A percentile compares a stretch with the other conserved stretches of the same genome.
These are phyloP conservation scores for Sphenostylis stenocarpa DNA, from an alignment of 306 rosid species.

Conservation along the genomic window DNA sequence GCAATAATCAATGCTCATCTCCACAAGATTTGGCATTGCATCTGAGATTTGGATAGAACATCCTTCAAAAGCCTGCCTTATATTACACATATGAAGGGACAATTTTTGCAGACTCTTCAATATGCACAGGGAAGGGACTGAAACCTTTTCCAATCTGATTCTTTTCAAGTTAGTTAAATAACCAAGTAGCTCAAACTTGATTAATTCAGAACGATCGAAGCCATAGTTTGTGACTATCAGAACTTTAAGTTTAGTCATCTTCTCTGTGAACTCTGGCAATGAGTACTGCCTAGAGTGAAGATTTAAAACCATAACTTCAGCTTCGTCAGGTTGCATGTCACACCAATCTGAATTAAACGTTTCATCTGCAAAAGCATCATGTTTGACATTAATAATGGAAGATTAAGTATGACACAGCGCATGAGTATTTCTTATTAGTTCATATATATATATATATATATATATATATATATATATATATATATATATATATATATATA, in stretches of 20 bases:
- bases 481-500: no score
- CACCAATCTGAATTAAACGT: conserved; percentile 48
- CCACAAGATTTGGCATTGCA: conserved; percentile 45
- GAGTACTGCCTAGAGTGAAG: conserved; percentile 39
- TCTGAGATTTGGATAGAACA: conserved; percentile 26
- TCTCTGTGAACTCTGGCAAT: conserved; percentile 46
- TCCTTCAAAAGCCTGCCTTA: conserved; percentile 32
- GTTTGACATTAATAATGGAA: background rate
- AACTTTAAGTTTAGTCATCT: conserved; percentile 57
- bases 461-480: no score
- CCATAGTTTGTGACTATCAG: conserved; percentile 54
- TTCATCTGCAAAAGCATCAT: conserved; percentile 53
- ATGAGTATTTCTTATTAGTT: background rate
- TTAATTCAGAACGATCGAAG: conserved; percentile 41
- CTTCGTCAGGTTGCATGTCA: conserved; percentile 46
- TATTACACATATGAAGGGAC: conserved; percentile 50
- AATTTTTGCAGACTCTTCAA: conserved; percentile 40
- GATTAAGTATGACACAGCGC: background rate
- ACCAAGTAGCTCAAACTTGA: conserved; percentile 40
- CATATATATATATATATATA: no score
- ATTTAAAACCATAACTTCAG: conserved; percentile 64
- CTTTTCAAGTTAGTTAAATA: conserved; percentile 45
- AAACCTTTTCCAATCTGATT: conserved; percentile 56
- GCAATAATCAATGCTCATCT: conserved; percentile 50
- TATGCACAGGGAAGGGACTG: conserved; percentile 37